Evolutionary conservation across 768 basidiomycete species (phyloP).

Genomic region (Omphalotus guepiniiformis): DNA sequence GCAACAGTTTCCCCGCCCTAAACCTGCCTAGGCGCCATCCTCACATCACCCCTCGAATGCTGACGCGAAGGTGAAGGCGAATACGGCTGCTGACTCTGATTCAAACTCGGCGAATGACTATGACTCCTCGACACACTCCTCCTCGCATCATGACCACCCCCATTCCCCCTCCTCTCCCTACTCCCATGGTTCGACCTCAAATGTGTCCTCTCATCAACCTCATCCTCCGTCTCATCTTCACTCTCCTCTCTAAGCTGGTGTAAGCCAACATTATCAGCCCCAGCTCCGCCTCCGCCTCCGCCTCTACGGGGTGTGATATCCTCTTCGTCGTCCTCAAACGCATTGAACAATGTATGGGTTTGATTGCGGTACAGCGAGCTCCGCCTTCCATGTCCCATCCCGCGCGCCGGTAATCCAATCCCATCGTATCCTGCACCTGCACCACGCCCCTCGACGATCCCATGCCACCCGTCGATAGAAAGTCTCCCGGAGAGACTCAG

Average conservation of each 20-base stretch:
- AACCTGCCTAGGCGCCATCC: conserved; percentile 19
- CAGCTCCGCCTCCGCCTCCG: conserved; percentile 16
- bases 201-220: conserved; percentile 44
- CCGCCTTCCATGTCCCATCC: conserved; percentile 55
- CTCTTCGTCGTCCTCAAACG: conserved; percentile 59
- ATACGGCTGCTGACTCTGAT: conserved; percentile 51
- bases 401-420: conserved; percentile 23
- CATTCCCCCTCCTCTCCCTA: conserved; percentile 7
- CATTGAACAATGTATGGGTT: conserved; percentile 64
- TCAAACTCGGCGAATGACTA: conserved; percentile 56
- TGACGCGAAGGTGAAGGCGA: conserved; percentile 13
- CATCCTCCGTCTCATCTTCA: conserved; percentile 51
- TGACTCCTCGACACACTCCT: conserved; percentile 46
- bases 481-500: conserved; percentile 77
- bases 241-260: conserved; percentile 66
- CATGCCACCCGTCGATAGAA: conserved; percentile 76
- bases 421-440: conserved; percentile 25
- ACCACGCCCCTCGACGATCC: conserved; percentile 26
- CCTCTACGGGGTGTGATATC: neutral
- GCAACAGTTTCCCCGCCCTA: neutral
- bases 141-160: conserved; percentile 9
- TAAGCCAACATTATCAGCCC: conserved; percentile 47
- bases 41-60: conserved; percentile 33
- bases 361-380: conserved; percentile 65
- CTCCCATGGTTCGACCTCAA: conserved; percentile 24